Base-by-base conservation (phyloP, 805 yeast species). In the Monosporozyma siamensis region DNA sequence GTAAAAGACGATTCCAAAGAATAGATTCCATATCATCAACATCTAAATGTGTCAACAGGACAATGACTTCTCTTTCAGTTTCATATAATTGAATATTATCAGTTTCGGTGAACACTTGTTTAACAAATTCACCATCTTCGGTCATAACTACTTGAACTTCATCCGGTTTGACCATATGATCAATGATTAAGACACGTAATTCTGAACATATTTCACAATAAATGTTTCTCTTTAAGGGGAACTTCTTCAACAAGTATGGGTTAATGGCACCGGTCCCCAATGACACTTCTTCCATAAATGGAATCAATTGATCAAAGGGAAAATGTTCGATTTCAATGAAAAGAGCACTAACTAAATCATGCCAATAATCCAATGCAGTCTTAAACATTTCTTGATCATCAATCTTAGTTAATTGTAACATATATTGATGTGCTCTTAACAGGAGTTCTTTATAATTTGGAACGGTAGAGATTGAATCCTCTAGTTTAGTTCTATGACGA, bases 91-190 rank as follows among this genome's bases (percentile, higher is more conserved):
- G 94, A 54, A 88, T 87, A 11, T 97, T 89, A 59, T 92, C 98
- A 60, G 90, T 81, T 64, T 92, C 97, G 57, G 82, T 84, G 43
- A 89, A 95, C 52, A 87, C 86, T 57, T 89, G 97, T 56, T 97
- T 78, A 30, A 89, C 96, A 60, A 92, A 87, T 66, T 90, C 97
- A 49, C 97, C 97, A 65, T 90, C 97, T 63, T 92, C 97, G 60
- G 89, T 89, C 64, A 92, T 96, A 36, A 87, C 95, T 66, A 92
- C 76, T 43, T 90, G 72, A 39, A 92, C 97, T 66, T 92, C 98
- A 63, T 92, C 97, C 1, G 98, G 98, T 61, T 94, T 79, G 2
- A 84, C 97, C 97, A 92, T 92, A 53, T 83, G 82, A 63, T 89
- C 97, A 54, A 92, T 88, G 57, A 90, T 80, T 12, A 92, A 90